Evolutionary conservation across 495 filamentous ascomycete genomes (phyloP).

Genomic region (Talaromyces stipitatus): DNA sequence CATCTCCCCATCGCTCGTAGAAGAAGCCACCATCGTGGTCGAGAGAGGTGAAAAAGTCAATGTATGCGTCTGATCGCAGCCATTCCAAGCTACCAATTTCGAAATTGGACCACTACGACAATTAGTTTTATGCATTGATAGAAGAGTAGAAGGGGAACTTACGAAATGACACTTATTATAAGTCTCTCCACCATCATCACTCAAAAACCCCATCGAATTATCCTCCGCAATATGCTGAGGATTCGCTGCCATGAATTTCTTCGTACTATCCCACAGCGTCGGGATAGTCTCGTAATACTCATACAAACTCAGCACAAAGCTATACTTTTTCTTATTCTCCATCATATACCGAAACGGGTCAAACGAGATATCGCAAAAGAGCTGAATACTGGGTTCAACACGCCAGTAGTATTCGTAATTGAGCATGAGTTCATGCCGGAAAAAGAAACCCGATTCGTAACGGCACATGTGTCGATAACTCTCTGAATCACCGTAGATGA

Average conservation of each 20-base stretch:
- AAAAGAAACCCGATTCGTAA: slow-evolving; percentile 91
- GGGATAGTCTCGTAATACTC: slow-evolving; percentile 96
- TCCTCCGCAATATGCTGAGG: slow-evolving; percentile 78
- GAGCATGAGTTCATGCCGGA: slow-evolving; percentile 71
- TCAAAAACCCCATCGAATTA: slow-evolving; percentile 87
- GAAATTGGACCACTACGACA: slow-evolving; percentile 78
- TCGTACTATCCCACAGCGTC: slow-evolving; percentile 87
- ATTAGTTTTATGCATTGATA: background rate
- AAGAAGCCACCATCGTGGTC: slow-evolving; percentile 94
- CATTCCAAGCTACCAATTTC: slow-evolving; percentile 81
- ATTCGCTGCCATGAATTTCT: slow-evolving; percentile 81
- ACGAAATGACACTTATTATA: slow-evolving; percentile 98
- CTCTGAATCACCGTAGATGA: slow-evolving; percentile 91
- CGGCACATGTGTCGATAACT: slow-evolving; percentile 94
- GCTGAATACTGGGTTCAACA: slow-evolving; percentile 81
- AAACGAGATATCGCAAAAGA: slow-evolving; percentile 77
- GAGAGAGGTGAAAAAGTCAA: slow-evolving; percentile 71
- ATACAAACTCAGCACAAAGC: slow-evolving; percentile 82
- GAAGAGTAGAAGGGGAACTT: slow-evolving; percentile 25
- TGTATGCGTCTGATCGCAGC: slow-evolving; percentile 71
- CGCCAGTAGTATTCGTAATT: slow-evolving; percentile 93
- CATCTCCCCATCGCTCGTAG: slow-evolving; percentile 98
- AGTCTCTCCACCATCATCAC: slow-evolving; percentile 77
- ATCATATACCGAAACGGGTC: slow-evolving; percentile 85
- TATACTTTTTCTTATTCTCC: slow-evolving; percentile 85